phyloP scores from a whole-genome alignment of 768 basidiomycete species.

The Mycena pura region DNA sequence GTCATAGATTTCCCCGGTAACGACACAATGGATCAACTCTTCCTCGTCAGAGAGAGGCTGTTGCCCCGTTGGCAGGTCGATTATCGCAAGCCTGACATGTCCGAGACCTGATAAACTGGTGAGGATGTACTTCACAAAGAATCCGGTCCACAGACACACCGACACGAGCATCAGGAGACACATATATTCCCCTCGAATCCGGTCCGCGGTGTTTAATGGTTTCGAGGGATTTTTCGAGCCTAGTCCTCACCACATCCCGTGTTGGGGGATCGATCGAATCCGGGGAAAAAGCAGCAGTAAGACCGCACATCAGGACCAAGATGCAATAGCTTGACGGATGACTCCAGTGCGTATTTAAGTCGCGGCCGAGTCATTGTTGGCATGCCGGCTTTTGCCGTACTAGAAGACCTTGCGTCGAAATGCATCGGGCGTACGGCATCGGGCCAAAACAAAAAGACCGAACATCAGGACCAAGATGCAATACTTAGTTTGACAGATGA shows the following conservation, averaged over 20 bases:
- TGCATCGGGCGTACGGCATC: too few species aligned
- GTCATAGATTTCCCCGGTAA: conserved; percentile 27
- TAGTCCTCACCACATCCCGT: neutral
- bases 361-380: too few species aligned
- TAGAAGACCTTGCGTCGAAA: too few species aligned
- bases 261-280: conserved; percentile 6
- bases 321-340: too few species aligned
- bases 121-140: neutral
- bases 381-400: too few species aligned
- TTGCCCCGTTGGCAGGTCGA: conserved; percentile 26
- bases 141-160: conserved; percentile 4
- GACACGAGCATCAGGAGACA: conserved; percentile 20
- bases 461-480: too few species aligned
- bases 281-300: conserved; percentile 15
- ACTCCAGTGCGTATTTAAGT: too few species aligned
- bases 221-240: conserved; percentile 14
- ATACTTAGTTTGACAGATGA: too few species aligned
- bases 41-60: conserved; percentile 25
- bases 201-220: conserved; percentile 25
- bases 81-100: conserved; percentile 25
- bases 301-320: too few species aligned
- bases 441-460: too few species aligned
- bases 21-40: conserved; percentile 17
- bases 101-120: conserved; percentile 11
- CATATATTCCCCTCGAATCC: conserved; percentile 22